Conservation (phyloP, 208 protist species). For the Crithidia fasciculata region DNA sequence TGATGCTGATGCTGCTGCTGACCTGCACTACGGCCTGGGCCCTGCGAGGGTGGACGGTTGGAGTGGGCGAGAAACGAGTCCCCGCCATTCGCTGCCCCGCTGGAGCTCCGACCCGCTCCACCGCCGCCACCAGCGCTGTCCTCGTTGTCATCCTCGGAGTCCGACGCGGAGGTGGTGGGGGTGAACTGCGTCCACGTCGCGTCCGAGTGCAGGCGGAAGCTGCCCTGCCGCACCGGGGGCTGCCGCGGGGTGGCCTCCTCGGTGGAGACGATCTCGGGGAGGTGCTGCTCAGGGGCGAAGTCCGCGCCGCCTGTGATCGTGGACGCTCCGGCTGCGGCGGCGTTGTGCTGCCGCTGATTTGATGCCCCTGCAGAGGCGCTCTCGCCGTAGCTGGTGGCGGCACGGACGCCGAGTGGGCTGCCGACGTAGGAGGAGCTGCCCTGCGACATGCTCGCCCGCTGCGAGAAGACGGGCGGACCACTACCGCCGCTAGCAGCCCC, state of each 20-base stretch:
- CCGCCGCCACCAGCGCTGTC: too few species aligned
- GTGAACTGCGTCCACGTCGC: slow-evolving; percentile 37
- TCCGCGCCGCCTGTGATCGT: too few species aligned
- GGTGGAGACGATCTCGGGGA: not conserved
- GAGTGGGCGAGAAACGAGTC: slow-evolving; percentile 9
- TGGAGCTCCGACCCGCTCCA: too few species aligned
- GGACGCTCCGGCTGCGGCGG: not conserved
- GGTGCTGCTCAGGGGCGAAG: not conserved
- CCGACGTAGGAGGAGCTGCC: slow-evolving; percentile 7
- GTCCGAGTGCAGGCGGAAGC: slow-evolving; percentile 31
- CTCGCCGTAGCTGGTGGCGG: slow-evolving; percentile 4
- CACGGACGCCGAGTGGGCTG: slow-evolving; percentile 6
- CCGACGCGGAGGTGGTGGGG: slow-evolving; percentile 19
- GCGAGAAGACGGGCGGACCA: not conserved
- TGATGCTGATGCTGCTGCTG: not conserved
- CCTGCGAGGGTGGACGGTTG: slow-evolving; percentile 4
- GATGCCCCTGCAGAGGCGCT: not conserved
- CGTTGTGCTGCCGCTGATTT: not conserved
- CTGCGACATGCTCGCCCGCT: slow-evolving; percentile 7
- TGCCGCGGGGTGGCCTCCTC: slow-evolving; percentile 9
- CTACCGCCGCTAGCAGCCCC: not conserved
- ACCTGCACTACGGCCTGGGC: slow-evolving; percentile 4
- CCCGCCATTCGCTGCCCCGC: not conserved
- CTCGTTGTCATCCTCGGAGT: not conserved
- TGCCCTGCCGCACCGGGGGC: slow-evolving; percentile 9